A percentile compares a stretch with the other conserved stretches of the same genome.
Conservation (phyloP, 805 yeast species). For the Torulaspora franciscae region DNA sequence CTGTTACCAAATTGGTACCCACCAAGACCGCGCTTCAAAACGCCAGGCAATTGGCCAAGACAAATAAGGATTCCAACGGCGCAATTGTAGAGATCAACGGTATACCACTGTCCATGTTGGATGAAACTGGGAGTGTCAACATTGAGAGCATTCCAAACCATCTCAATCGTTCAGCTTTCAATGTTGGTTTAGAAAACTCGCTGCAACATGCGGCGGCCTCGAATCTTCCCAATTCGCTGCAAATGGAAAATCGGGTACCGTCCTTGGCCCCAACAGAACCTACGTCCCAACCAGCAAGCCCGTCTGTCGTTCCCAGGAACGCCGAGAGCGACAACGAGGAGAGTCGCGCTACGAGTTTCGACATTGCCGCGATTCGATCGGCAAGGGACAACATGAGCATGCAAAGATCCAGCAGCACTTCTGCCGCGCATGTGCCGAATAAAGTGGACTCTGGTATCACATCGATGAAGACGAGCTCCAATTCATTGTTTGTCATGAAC, state of each 20-base stretch:
- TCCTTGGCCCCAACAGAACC: conserved; percentile 1
- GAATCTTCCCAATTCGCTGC: not conserved
- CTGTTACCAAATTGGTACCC: conserved; percentile 83
- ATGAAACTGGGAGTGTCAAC: conserved; percentile 68
- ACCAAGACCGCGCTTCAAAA: conserved; percentile 64
- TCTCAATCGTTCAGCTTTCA: not conserved
- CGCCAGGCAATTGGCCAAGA: conserved; percentile 29
- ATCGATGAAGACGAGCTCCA: not conserved
- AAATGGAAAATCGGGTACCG: not conserved
- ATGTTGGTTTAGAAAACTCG: not conserved
- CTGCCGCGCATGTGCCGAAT: conserved; percentile 5
- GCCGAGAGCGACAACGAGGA: conserved; percentile 4
- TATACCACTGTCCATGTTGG: conserved; percentile 65
- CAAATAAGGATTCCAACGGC: conserved; percentile 22
- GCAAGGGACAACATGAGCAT: conserved; percentile 6
- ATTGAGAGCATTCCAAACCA: conserved; percentile 5
- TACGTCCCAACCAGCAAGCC: conserved; percentile 2
- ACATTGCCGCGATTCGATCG: not conserved
- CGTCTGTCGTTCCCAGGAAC: not conserved
- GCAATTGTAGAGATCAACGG: conserved; percentile 56
- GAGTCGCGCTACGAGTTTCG: not conserved
- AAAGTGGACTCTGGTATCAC: conserved; percentile 2
- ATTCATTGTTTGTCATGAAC: conserved; percentile 21
- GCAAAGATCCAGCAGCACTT: conserved; percentile 14
- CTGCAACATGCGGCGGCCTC: not conserved